These are phyloP conservation scores for Tetrahymena thermophila DNA, from an alignment of 73 alveolate species.

Conservation along the genomic window DNA sequence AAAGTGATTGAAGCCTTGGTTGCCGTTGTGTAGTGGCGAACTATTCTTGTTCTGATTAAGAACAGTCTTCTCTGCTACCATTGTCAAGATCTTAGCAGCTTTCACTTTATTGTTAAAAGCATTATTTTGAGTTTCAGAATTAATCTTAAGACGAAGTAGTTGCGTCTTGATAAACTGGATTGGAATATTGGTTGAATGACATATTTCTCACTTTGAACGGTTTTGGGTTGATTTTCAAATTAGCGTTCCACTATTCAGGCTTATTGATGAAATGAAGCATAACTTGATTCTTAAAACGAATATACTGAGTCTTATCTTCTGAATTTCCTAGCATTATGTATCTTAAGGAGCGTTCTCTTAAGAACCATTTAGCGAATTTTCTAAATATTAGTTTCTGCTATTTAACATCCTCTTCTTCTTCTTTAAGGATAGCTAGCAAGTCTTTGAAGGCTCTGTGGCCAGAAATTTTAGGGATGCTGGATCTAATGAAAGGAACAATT, in stretches of 20 bases:
- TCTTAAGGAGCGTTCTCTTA: not conserved
- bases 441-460: not conserved
- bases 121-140: not conserved
- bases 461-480: not conserved
- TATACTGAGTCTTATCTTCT: not conserved
- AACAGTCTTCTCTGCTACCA: not conserved
- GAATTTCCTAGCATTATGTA: not conserved
- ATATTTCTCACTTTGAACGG: not conserved
- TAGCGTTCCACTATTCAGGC: not conserved
- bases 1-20: not conserved
- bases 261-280: not conserved
- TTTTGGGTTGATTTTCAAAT: not conserved
- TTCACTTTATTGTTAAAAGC: not conserved
- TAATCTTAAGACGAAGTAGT: not conserved
- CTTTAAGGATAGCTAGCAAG: not conserved
- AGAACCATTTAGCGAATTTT: not conserved
- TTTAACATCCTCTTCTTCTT: not conserved
- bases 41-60: not conserved
- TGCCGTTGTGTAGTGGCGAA: not conserved
- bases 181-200: not conserved
- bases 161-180: not conserved
- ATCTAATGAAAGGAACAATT: not conserved
- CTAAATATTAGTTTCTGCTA: not conserved
- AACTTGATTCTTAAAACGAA: not conserved
- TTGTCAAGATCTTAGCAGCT: not conserved